A percentile compares a stretch with the other conserved stretches of the same genome.
phyloP scores from a whole-genome alignment of 352 stramenopile genomes.

The Blastocystis hominis region DNA sequence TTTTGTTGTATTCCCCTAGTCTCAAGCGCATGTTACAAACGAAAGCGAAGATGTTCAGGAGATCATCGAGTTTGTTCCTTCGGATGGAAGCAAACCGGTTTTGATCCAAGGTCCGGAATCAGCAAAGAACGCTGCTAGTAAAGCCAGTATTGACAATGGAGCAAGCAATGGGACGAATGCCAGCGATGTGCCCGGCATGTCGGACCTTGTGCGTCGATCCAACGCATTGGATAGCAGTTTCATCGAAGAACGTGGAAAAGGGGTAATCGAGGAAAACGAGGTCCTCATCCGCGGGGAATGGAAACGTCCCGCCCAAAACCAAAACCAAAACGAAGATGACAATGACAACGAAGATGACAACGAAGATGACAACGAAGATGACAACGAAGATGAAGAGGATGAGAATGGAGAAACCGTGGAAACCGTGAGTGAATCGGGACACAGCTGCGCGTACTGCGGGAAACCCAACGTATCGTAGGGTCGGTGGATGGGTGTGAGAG shows the following conservation, averaged over 20 bases:
- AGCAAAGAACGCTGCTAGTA: neutral
- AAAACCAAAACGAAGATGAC: neutral
- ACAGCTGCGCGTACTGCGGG: conserved; percentile 1
- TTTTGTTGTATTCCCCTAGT: neutral
- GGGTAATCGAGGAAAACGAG: conserved; percentile 52
- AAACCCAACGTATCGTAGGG: conserved; percentile 28
- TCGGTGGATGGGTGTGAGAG: neutral
- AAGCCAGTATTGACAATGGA: neutral
- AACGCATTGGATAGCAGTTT: neutral
- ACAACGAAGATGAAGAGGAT: conserved; percentile 28
- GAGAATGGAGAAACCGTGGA: neutral
- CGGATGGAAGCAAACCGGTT: conserved; percentile 2
- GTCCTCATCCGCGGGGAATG: conserved; percentile 33
- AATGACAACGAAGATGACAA: neutral
- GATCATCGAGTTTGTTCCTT: conserved; percentile 49
- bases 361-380: neutral
- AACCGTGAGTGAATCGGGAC: neutral
- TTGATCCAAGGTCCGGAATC: neutral
- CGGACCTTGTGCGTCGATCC: neutral
- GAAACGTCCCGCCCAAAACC: neutral
- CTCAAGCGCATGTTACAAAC: neutral
- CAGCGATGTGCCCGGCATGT: neutral
- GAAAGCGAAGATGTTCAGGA: conserved; percentile 14
- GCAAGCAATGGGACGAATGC: neutral
- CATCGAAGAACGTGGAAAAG: conserved; percentile 22